These are phyloP conservation scores for Capsella rubella DNA, from an alignment of 441 rosid genomes.

Conservation along the genomic window DNA sequence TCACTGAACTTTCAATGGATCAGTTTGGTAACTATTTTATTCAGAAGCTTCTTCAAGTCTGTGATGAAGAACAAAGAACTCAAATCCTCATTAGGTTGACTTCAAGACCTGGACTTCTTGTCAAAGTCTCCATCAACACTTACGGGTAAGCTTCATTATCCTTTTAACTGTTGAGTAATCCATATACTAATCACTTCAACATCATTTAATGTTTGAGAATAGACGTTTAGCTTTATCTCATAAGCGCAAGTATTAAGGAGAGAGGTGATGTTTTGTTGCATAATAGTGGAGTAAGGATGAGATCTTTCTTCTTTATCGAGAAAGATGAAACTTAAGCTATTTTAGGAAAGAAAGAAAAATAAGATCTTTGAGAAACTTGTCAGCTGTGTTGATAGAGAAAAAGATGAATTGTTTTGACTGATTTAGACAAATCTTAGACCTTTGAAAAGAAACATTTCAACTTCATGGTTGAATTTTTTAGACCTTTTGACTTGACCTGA, in stretches of 20 bases:
- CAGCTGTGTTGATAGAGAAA: background rate
- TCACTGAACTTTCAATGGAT: conserved; percentile 65
- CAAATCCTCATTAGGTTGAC: conserved; percentile 57
- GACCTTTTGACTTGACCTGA: conserved; percentile 25
- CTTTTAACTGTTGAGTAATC: background rate
- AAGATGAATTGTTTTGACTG: conserved; percentile 28
- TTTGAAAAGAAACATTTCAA: conserved; percentile 8
- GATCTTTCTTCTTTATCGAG: conserved; percentile 30
- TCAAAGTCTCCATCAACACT: conserved; percentile 65
- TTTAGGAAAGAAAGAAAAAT: conserved; percentile 22
- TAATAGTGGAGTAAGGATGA: conserved; percentile 16
- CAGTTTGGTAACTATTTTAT: conserved; percentile 85
- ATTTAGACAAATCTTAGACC: conserved; percentile 16
- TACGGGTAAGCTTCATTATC: conserved; percentile 58
- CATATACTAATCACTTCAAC: background rate
- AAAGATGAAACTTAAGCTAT: conserved; percentile 33
- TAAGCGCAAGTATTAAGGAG: conserved; percentile 3
- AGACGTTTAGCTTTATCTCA: conserved; percentile 6
- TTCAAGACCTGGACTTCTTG: conserved; percentile 61
- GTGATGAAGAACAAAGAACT: conserved; percentile 65
- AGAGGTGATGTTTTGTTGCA: conserved; percentile 20
- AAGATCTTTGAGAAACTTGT: conserved; percentile 20
- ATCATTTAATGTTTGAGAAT: background rate
- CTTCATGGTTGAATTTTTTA: background rate
- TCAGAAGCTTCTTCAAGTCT: conserved; percentile 74